Conservation (phyloP, 2,329 filamentous ascomycete genomes). For the Incumbomyces lentus region DNA sequence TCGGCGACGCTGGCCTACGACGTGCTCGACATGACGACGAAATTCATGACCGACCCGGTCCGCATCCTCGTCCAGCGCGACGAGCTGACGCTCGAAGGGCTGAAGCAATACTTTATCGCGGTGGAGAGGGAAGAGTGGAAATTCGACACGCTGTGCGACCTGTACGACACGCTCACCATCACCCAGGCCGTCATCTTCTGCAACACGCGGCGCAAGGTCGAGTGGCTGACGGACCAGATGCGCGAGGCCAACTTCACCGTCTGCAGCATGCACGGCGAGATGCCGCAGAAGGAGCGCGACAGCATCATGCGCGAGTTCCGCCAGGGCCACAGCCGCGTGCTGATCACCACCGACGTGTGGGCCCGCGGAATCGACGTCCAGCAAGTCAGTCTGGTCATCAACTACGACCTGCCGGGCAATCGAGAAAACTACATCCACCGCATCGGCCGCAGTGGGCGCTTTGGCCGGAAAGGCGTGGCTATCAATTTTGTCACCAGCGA, state of each 20-base stretch:
- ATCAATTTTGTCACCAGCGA: constrained; percentile 99
- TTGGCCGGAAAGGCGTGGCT: constrained; percentile 94
- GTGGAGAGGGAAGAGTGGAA: constrained; percentile 99
- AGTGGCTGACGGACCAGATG: constrained; percentile 99
- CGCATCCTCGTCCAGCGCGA: constrained; percentile 97
- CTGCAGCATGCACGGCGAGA: constrained; percentile 97
- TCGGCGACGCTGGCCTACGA: constrained; percentile 95
- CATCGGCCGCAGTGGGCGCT: constrained; percentile 89
- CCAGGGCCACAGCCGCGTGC: constrained; percentile 86
- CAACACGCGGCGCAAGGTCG: constrained; percentile 97
- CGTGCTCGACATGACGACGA: constrained; percentile 97
- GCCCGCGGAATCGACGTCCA: constrained; percentile 97
- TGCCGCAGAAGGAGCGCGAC: constrained; percentile 96
- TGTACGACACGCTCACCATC: constrained; percentile 97
- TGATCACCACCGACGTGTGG: constrained; percentile 97
- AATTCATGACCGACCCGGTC: constrained; percentile 98
- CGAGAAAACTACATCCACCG: constrained; percentile 99
- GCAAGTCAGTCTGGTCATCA: constrained; percentile 96
- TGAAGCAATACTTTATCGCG: constrained; percentile 99
- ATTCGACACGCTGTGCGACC: constrained; percentile 94
- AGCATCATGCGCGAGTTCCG: constrained; percentile 99
- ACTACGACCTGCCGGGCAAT: constrained; percentile 96
- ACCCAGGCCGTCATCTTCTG: constrained; percentile 99
- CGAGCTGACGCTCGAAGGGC: constrained; percentile 89
- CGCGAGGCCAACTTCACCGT: constrained; percentile 97